These are phyloP conservation scores for Flaveria brownii DNA, from an alignment of 129 eudicot species.

Conservation along the genomic window DNA sequence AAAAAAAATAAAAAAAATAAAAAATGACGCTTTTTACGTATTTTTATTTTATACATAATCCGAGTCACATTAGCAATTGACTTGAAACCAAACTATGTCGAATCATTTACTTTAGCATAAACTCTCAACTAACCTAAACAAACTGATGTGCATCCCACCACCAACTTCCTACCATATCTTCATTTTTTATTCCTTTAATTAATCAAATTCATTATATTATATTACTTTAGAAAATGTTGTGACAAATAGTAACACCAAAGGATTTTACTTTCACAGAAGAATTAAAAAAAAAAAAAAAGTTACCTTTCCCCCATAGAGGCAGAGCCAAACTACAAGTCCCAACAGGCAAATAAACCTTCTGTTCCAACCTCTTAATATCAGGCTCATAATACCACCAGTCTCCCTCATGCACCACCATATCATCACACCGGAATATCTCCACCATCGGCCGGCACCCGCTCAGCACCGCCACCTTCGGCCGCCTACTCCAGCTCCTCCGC, in stretches of 20 bases:
- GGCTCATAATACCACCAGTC: slow-evolving; percentile 85
- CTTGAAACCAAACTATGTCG: slow-evolving; percentile 21
- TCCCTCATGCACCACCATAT: slow-evolving; percentile 61
- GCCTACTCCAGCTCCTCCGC: slow-evolving; percentile 52
- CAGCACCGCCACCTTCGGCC: slow-evolving; percentile 64
- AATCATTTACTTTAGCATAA: slow-evolving; percentile 17
- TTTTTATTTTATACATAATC: not conserved
- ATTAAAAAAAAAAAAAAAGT: not conserved
- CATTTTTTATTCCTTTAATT: not conserved
- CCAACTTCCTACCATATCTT: slow-evolving; percentile 22
- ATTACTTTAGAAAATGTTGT: not conserved
- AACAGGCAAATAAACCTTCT: slow-evolving; percentile 67
- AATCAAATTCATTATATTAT: not conserved
- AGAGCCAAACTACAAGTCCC: slow-evolving; percentile 85
- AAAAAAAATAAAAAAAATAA: no score
- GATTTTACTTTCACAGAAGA: not conserved
- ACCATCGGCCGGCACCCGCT: slow-evolving; percentile 85
- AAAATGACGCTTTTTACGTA: not conserved
- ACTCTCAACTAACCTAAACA: slow-evolving; percentile 27
- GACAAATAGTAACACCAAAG: not conserved
- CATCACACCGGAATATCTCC: slow-evolving; percentile 81
- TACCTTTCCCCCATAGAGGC: slow-evolving; percentile 95
- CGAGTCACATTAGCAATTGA: slow-evolving; percentile 24
- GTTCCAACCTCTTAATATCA: slow-evolving; percentile 53
- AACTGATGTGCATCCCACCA: slow-evolving; percentile 31